Base-by-base conservation (phyloP, 331 rosid genomes). In the Cydonia oblonga region DNA sequence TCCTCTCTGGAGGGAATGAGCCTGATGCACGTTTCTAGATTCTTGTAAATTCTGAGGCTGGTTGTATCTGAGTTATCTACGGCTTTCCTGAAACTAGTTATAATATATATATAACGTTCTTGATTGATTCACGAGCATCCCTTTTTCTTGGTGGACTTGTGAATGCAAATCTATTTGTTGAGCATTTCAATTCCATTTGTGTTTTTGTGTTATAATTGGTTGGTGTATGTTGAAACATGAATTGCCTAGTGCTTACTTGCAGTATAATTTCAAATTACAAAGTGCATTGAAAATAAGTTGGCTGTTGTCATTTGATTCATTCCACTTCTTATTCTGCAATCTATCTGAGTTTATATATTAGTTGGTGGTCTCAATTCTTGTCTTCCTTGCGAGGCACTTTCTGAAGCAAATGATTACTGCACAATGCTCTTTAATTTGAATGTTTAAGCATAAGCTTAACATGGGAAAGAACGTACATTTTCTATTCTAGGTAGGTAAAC, bases 1-100 rank as follows among this genome's bases (percentile, higher is more conserved):
- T 8, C 30, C 38, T 6, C 20, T 1, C 20, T 26, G n/a, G 65
- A 12, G 8, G 58, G 53, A 20, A 12, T 6, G 35, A 5, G 56
- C 38, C 62, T 8, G 23, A 56, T 33, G 67, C 26, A 38, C 60
- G 20, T 9, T 46, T 46, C 64, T 33, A 20, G 68, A 15, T 54
- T n/a, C 29, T 29, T 71, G 81, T 78, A 78, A 71, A 78, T 71
- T 64, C 71, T 63, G 29, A 22, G 25, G 26, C 71, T 32, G 26
- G 30, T 51, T 24, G 6, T 25, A 12, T n/a, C 14, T 5, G 28
- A 64, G 40, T 24, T 5, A 38, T 6, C 5, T 15, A 15, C 8
- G 38, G 22, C 32, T 56, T 69, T 56, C 9, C 12, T 7, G 9
- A 11, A 57, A 58, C 4, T 33, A 24, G 18, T 22, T 33, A 22